A percentile compares a stretch with the other conserved stretches of the same genome.
phyloP scores from a whole-genome alignment of 179 eudicot species.

The Silene coronaria region DNA sequence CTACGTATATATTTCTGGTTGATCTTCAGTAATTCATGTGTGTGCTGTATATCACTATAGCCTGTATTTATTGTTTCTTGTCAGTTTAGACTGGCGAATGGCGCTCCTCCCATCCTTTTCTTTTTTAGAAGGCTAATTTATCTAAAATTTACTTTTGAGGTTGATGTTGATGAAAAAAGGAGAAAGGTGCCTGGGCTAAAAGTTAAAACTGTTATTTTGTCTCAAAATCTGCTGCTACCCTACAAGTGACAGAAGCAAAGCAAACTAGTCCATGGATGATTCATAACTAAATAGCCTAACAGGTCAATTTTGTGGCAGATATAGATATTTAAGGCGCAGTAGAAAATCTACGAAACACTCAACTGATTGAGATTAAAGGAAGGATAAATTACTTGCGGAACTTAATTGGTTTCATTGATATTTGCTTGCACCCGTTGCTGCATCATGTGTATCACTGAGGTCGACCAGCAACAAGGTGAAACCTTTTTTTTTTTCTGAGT shows the following conservation, averaged over 20 bases:
- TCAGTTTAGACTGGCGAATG: background rate
- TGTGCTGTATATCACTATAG: background rate
- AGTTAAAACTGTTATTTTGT: too few species aligned
- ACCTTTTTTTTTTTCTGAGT: background rate
- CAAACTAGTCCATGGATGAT: background rate
- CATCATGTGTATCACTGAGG: background rate
- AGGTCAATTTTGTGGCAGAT: background rate
- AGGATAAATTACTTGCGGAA: background rate
- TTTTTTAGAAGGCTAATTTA: background rate
- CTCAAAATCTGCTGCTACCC: background rate
- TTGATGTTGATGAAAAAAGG: background rate
- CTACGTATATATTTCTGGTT: background rate
- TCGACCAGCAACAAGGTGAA: background rate
- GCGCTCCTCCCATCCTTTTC: too few species aligned
- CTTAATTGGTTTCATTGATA: background rate
- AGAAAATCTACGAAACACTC: background rate
- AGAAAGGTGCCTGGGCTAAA: background rate
- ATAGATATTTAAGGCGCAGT: background rate
- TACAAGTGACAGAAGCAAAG: background rate
- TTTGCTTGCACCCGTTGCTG: background rate
- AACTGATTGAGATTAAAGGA: background rate
- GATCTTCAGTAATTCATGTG: background rate
- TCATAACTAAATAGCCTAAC: background rate
- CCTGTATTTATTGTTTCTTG: background rate
- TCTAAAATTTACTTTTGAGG: background rate